Evolutionary conservation across 1,284 basidiomycete genomes (phyloP).

Genomic region (Leccinum subrobustum): DNA sequence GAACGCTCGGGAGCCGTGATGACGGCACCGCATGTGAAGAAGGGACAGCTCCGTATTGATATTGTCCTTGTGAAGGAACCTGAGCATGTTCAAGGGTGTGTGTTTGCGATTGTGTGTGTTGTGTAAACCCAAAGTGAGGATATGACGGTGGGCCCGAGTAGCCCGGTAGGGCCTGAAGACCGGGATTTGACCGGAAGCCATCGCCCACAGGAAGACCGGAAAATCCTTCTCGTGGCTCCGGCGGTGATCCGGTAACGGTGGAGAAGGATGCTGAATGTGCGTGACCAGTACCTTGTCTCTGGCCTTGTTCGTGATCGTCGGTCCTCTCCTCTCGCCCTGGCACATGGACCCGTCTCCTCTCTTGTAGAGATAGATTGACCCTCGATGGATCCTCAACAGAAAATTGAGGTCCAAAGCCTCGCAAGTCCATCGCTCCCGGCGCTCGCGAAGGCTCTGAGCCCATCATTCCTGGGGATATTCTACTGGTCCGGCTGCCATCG

Average conservation of each 20-base stretch:
- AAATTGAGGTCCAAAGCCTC: background rate
- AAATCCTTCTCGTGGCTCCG: constrained; percentile 5
- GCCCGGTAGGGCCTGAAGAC: constrained; percentile 3
- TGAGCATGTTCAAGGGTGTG: constrained; percentile 2
- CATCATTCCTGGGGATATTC: constrained; percentile 20
- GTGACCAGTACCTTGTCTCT: constrained; percentile 4
- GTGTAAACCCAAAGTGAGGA: constrained; percentile 5
- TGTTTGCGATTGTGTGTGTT: constrained; percentile 6
- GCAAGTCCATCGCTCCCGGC: constrained; percentile 2
- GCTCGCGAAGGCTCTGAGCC: constrained; percentile 16
- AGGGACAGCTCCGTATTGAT: constrained; percentile 8
- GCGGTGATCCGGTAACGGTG: constrained; percentile 27
- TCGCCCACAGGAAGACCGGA: background rate
- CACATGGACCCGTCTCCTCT: background rate
- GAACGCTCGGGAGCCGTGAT: background rate
- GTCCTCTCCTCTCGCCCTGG: background rate
- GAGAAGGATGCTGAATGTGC: constrained; percentile 27
- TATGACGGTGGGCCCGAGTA: constrained; percentile 9
- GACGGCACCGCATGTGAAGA: constrained; percentile 9
- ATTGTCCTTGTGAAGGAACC: constrained; percentile 10
- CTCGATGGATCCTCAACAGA: background rate
- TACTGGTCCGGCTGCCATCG: constrained; percentile 9
- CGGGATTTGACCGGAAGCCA: background rate
- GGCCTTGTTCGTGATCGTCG: background rate
- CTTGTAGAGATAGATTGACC: background rate